Evolutionary conservation across 73 alveolate genomes (phyloP).

Genomic region (Paramecium octaurelia): DNA sequence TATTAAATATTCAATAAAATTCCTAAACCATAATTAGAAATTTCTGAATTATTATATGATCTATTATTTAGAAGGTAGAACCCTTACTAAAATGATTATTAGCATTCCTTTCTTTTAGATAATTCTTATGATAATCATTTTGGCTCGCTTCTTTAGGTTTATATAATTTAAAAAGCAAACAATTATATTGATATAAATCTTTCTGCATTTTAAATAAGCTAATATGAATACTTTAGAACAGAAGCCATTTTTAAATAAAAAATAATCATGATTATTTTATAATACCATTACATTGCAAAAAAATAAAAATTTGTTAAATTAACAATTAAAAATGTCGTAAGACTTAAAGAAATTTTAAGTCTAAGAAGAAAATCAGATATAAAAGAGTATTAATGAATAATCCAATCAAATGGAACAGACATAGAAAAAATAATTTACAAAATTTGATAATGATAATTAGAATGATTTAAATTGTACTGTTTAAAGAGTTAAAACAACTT

Average conservation of each 20-base stretch:
- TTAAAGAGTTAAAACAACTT: not conserved
- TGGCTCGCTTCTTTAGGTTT: too few species aligned
- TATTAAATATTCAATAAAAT: not conserved
- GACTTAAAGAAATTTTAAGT: not conserved
- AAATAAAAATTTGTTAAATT: not conserved
- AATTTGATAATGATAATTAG: not conserved
- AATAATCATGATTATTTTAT: not conserved
- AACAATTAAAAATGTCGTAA: not conserved
- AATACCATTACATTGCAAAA: not conserved
- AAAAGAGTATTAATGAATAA: not conserved
- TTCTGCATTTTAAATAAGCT: not conserved
- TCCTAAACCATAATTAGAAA: too few species aligned
- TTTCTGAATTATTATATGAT: too few species aligned
- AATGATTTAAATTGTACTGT: not conserved
- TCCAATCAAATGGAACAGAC: not conserved
- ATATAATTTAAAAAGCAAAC: not conserved
- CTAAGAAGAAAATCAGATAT: not conserved
- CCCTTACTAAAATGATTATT: too few species aligned
- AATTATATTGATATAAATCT: not conserved
- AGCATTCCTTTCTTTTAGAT: too few species aligned
- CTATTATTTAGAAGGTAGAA: too few species aligned
- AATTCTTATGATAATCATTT: too few species aligned
- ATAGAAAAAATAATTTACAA: not conserved
- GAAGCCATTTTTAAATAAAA: not conserved
- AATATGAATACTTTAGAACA: not conserved